Base-by-base conservation (phyloP, 2,329 filamentous ascomycete genomes). In the Claviceps sp. region DNA sequence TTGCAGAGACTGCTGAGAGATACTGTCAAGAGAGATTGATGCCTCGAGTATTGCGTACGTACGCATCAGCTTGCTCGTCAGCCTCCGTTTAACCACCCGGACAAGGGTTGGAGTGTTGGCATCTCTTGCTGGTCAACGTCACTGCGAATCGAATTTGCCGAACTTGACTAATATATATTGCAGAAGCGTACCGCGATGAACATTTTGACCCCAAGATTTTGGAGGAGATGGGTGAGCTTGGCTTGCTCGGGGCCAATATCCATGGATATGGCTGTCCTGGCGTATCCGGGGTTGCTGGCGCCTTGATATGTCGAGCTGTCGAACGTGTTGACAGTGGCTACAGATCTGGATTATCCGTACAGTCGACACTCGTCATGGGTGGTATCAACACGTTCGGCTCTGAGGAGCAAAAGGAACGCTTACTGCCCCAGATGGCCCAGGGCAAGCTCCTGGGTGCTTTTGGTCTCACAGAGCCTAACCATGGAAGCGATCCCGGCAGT, bases 311-410 rank as follows among this genome's bases (percentile, higher is more conserved):
- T 20, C 81, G 88, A 63, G 89, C 90, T 57, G 88, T 95, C 18
- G 89, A 95, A 70, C 80, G 88, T 53, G 87, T 95, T 30, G 89
- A 95, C 65, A 93, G 87, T 55, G 90, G 89, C 48, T 95, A 95
- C 69, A 81, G 90, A 54, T 94, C 88, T 48, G 89, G 86, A 57
- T 94, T 95, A 85, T 94, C 88, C 6, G 90, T 95, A 20, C 89
- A 95, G 67, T 91, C 86, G 55, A 93, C 89, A 1, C 74, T 95
- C n/a, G 86, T 85, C 22, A 95, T 95, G 90, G 89, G 88, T 22
- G 88, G 86, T 26, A 95, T 95, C 61, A 75, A 90, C 65, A 86
- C 94, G 60, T 91, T 90, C 60, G 89, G 89, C 5, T 82, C 85
- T n/a, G 70, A 84, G 61, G 89, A 95, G 69, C 84, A 88, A 63